Evolutionary conservation across 1,284 basidiomycete species (phyloP), one percentile per base, ranked within the genome.

Genomic region (Microstroma glucosiphilum): DNA sequence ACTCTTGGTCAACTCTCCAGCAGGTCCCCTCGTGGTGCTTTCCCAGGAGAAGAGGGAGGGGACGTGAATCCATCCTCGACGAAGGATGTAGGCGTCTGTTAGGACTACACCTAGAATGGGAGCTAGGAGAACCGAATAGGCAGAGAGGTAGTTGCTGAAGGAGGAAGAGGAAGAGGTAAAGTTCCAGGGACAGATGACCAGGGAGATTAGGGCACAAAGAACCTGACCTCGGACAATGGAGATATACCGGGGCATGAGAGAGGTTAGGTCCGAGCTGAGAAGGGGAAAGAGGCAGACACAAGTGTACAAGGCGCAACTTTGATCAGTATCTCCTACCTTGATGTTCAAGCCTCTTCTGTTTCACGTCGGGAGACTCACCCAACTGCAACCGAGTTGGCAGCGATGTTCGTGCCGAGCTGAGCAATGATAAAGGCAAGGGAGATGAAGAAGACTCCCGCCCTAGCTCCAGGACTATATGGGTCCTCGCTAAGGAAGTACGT

Each of bases 171-270:
- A 85, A 77, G 87, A 87, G 69, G 90, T 83, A 37, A 92, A 82
- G 71, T 89, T 86, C 90, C 90, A 92, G 1, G 89, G 89, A 68
- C 73, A 75, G 82, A 90, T 89, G 78, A 82, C 84, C 48, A 91
- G 78, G 9, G 88, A 89, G 59, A 91, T 85, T 43, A 88, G 82
- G 0, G 88, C 88, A 19, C 87, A 88, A 58, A 92, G 81, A 77
- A 88, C 90, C 2, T 88, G 88, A 19, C 91, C 90, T 19, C 90
- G 85, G 26, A 90, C 86, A 72, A 92, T 92, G 79, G 89, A 91
- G 75, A 92, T 86, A 81, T 86, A 92, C 37, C 87, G 86, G 61
- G 90, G 82, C 61, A 80, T 76, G 6, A 91, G 83, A 1, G 89
- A 86, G 0, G 90, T 91, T 68, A 92, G 81, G 80, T 92, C 90